Base-by-base conservation (phyloP, 1,284 basidiomycete species). In the Earliella scabrosa region DNA sequence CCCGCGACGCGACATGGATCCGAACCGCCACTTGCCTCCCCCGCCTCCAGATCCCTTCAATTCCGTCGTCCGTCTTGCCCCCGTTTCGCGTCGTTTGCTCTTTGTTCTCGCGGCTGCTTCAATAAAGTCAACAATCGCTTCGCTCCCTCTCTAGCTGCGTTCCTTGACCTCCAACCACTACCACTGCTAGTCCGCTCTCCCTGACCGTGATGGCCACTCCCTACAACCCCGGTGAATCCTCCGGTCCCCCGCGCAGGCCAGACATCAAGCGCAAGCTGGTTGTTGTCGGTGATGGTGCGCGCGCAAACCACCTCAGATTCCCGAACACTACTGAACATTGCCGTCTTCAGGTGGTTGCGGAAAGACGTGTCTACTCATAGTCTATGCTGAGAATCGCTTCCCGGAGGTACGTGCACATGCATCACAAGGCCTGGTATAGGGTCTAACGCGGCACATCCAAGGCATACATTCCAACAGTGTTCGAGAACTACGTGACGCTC, bases 391-490 rank as follows among this genome's bases (percentile, higher is more conserved):
- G 79, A 97, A 97, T 71, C 87, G 95, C 45, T 99, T 99, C 74
- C 97, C 97, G 47, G 95, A 97, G 86, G 95, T 97, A 76, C 70
- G 77, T 67, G 24, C 20, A 4, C 20, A 13, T 14, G 16, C 13
- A 26, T 14, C 16, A 5, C 11, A 31, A 31, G 13, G 20, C 14
- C 23, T 21, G 40, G 20, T n/a, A 18, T 8, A 6, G 40, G 45
- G 36, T 48, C 41, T 48, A 38, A 40, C 45, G 20, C 44, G 31
- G 35, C 7, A 31, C 16, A 11, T 3, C 44, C 29, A 74, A 97
- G 95, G 88, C 93, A 55, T 98, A 98, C 75, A 92, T 98, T 60
- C 96, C 97, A 23, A 99, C 96, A 20, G 96, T 99, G 8, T 99
- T 99, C 72, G 97, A 99, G 75, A 98, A 96, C 82, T 92, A 95